Conservation (phyloP, 805 yeast species). For the Sugiyamaella lignohabitans region DNA sequence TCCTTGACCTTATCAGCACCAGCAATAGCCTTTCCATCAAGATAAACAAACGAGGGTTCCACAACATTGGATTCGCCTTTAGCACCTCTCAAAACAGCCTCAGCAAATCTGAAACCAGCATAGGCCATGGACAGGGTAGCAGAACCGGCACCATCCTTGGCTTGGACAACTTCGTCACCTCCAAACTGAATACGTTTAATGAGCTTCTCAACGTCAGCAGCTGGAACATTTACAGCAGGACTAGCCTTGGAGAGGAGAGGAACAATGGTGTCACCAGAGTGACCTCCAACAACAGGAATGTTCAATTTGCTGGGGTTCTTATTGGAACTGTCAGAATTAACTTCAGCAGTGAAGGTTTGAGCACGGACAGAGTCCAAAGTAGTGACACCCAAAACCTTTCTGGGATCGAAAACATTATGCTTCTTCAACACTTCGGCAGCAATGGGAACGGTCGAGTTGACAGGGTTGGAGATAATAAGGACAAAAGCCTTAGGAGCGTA, state of each 20-base stretch:
- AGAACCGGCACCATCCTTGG: conserved; percentile 90
- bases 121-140: conserved; percentile 92
- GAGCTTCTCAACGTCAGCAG: conserved; percentile 44
- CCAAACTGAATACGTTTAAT: conserved; percentile 91
- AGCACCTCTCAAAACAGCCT: conserved; percentile 38
- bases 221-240: conserved; percentile 34
- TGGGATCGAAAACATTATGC: conserved; percentile 62
- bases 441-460: conserved; percentile 87
- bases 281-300: conserved; percentile 86
- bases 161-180: conserved; percentile 93
- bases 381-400: conserved; percentile 79
- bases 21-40: conserved; percentile 27
- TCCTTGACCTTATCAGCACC: conserved; percentile 61
- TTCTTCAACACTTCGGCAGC: conserved; percentile 72
- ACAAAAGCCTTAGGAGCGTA: conserved; percentile 69
- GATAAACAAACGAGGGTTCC: conserved; percentile 42
- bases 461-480: conserved; percentile 85
- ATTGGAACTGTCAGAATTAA: conserved; percentile 37
- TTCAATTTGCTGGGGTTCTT: conserved; percentile 41
- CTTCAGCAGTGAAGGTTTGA: conserved; percentile 64
- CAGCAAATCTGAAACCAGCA: conserved; percentile 80
- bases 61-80: conserved; percentile 42
- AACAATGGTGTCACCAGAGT: conserved; percentile 90
- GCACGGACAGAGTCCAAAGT: conserved; percentile 85
- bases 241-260: conserved; percentile 57